phyloP scores from a whole-genome alignment of 2,329 filamentous ascomycete genomes.

The Dothistroma septosporum region DNA sequence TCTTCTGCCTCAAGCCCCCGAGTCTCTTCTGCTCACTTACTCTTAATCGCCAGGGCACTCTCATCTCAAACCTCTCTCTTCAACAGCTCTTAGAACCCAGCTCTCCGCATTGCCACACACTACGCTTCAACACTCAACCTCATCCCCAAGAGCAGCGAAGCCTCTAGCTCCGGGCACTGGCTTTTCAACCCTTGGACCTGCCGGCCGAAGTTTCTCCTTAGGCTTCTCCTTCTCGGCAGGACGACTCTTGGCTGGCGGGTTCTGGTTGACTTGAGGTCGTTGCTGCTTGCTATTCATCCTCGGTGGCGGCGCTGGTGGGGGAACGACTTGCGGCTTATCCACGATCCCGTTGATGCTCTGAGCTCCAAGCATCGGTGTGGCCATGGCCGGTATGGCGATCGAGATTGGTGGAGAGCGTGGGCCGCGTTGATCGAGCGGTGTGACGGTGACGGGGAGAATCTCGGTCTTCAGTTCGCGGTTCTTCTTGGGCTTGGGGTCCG shows the following conservation, averaged over 20 bases:
- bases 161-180: not conserved
- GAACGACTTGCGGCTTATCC: slow-evolving; percentile 11
- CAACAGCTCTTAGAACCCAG: no score
- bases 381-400: slow-evolving; percentile 5
- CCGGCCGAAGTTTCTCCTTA: not conserved
- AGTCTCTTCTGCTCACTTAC: no score
- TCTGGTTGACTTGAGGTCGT: not conserved
- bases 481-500: slow-evolving; percentile 62
- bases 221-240: slow-evolving; percentile 2
- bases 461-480: slow-evolving; percentile 60
- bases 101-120: no score
- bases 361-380: slow-evolving; percentile 21
- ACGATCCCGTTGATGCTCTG: slow-evolving; percentile 12
- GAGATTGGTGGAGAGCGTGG: slow-evolving; percentile 3
- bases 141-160: slow-evolving; percentile 3
- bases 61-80: not conserved
- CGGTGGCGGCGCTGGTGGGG: slow-evolving; percentile 9
- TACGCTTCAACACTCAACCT: slow-evolving; percentile 1
- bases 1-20: no score
- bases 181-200: slow-evolving; percentile 1
- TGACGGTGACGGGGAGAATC: slow-evolving; percentile 46
- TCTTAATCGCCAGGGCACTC: not conserved
- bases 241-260: not conserved
- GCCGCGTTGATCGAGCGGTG: slow-evolving; percentile 10
- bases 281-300: not conserved